Percentiles rank a stretch among this genome's conserved stretches.
phyloP scores from a whole-genome alignment of 2,329 filamentous ascomycete genomes.

The Aphanoascus verrucosus region DNA sequence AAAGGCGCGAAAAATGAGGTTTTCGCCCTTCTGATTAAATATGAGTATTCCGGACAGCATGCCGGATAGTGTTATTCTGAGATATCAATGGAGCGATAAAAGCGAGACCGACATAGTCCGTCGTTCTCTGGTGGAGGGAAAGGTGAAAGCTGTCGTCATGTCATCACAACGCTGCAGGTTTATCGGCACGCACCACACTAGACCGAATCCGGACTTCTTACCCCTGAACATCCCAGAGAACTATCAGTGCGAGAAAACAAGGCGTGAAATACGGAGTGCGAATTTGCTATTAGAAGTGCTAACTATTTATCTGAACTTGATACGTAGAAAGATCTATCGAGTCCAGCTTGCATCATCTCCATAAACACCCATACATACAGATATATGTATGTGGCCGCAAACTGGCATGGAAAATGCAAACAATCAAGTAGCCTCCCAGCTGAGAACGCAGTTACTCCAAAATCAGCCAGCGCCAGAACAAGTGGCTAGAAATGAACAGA shows the following conservation, averaged over 20 bases:
- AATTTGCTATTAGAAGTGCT: too few species aligned
- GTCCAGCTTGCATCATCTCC: too few species aligned
- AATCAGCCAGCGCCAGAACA: neutral
- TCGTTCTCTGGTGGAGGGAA: neutral
- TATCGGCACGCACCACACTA: conserved; percentile 9
- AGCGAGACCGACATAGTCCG: neutral
- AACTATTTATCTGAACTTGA: too few species aligned
- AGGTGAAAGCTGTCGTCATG: neutral
- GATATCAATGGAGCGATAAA: neutral
- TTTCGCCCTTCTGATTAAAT: conserved; percentile 99
- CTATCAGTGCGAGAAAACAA: neutral
- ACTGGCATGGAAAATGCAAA: neutral
- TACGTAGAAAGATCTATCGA: too few species aligned
- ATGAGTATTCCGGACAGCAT: conserved; percentile 97
- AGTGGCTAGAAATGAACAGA: neutral
- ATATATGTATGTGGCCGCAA: neutral
- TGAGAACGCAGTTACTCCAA: neutral
- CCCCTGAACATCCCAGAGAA: conserved; percentile 1
- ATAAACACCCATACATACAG: too few species aligned
- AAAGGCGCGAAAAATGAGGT: conserved; percentile 98
- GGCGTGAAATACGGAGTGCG: neutral
- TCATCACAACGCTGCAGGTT: neutral
- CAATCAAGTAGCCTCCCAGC: neutral
- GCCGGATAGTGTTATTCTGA: neutral
- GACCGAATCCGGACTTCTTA: neutral